A percentile compares a stretch with the other conserved stretches of the same genome.
These are phyloP conservation scores for Exsudoporus frostii DNA, from an alignment of 768 basidiomycete species.

Conservation along the genomic window DNA sequence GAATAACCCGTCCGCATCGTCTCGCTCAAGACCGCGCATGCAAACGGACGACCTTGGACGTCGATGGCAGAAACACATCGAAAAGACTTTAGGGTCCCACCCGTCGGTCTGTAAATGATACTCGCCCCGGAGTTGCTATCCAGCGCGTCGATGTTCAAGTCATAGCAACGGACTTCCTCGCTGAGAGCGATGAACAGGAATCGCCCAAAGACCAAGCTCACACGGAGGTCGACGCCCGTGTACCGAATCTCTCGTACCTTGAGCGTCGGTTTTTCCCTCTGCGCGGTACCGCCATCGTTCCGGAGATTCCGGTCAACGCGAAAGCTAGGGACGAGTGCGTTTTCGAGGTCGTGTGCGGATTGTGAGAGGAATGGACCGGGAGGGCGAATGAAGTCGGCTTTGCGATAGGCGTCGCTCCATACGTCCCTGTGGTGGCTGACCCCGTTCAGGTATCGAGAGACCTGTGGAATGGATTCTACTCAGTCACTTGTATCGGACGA, in stretches of 20 bases:
- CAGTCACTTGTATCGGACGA: background rate
- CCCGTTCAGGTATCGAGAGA: slow-evolving; percentile 6
- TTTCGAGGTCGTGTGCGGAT: slow-evolving; percentile 13
- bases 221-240: background rate
- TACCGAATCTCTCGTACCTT: slow-evolving; percentile 7
- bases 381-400: slow-evolving; percentile 9
- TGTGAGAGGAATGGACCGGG: slow-evolving; percentile 19
- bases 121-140: background rate
- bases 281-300: background rate
- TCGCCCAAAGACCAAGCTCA: slow-evolving; percentile 13
- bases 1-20: background rate
- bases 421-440: slow-evolving; percentile 7
- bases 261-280: background rate
- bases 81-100: background rate
- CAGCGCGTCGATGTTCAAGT: background rate
- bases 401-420: slow-evolving; percentile 19
- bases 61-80: slow-evolving; percentile 10
- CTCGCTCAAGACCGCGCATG: slow-evolving; percentile 14
- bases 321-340: slow-evolving; percentile 7
- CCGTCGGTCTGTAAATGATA: slow-evolving; percentile 8
- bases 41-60: slow-evolving; percentile 12
- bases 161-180: slow-evolving; percentile 16
- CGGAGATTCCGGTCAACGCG: slow-evolving; percentile 10
- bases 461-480: background rate
- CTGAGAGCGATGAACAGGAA: slow-evolving; percentile 15